Evolutionary conservation across 495 filamentous ascomycete genomes (phyloP).

Genomic region (Penicillium arizonense): DNA sequence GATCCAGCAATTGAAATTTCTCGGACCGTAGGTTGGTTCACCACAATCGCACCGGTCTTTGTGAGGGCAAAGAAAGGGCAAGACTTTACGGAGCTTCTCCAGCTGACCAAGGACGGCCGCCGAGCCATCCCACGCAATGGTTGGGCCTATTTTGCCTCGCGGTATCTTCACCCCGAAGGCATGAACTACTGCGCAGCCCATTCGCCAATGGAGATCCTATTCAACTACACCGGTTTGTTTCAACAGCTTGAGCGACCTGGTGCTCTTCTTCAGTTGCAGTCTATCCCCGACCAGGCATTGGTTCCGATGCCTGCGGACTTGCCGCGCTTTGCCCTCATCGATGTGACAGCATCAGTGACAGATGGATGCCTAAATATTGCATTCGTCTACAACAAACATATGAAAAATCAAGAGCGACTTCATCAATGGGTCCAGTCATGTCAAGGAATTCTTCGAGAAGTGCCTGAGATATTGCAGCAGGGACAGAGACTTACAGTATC

Average conservation of each 20-base stretch:
- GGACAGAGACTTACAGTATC: neutral
- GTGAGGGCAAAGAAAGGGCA: slow-evolving; percentile 1
- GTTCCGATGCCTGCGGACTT: slow-evolving; percentile 40
- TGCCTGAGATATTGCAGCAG: slow-evolving; percentile 34
- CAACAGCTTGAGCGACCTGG: slow-evolving; percentile 55
- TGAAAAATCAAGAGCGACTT: slow-evolving; percentile 49
- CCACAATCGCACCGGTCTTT: slow-evolving; percentile 37
- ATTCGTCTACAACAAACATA: slow-evolving; percentile 50
- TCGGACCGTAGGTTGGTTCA: slow-evolving; percentile 48
- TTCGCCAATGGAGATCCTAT: slow-evolving; percentile 50
- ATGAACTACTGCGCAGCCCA: slow-evolving; percentile 21
- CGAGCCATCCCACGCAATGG: slow-evolving; percentile 27
- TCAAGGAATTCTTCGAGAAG: slow-evolving; percentile 45
- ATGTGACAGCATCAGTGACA: slow-evolving; percentile 49
- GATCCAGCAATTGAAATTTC: slow-evolving; percentile 33
- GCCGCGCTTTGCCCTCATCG: slow-evolving; percentile 56
- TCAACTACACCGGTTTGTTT: slow-evolving; percentile 53
- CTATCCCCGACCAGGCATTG: slow-evolving; percentile 6
- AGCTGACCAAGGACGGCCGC: slow-evolving; percentile 24
- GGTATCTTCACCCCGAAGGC: slow-evolving; percentile 18
- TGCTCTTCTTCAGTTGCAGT: slow-evolving; percentile 44
- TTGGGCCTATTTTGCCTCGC: slow-evolving; percentile 30
- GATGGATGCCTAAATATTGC: slow-evolving; percentile 50
- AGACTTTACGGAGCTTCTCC: slow-evolving; percentile 14
- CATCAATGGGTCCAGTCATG: slow-evolving; percentile 52